These are phyloP conservation scores for Hygrophila difformis DNA, from an alignment of 257 asterid species.

Conservation along the genomic window DNA sequence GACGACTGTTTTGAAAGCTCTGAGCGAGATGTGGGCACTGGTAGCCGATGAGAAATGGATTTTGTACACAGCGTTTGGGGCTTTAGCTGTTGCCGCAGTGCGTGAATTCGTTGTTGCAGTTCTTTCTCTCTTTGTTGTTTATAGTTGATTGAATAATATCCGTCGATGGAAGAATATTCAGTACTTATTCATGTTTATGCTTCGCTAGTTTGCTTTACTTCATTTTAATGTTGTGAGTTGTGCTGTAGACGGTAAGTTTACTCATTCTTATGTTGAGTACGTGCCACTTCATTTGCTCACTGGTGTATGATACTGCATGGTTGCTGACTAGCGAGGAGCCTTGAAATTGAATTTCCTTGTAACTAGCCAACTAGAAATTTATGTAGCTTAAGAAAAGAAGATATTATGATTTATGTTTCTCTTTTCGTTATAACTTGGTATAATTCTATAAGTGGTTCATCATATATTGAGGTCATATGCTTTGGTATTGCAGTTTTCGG, in stretches of 20 bases:
- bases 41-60: conserved; percentile 39
- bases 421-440: neutral
- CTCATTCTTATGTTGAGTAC: neutral
- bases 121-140: neutral
- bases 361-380: neutral
- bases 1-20: conserved; percentile 26
- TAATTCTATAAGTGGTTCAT: neutral
- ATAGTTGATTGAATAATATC: conserved; percentile 1
- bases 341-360: neutral
- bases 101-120: conserved; percentile 7
- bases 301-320: neutral
- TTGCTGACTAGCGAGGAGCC: neutral
- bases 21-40: conserved; percentile 33
- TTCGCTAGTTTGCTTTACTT: neutral
- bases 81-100: conserved; percentile 41
- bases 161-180: no score
- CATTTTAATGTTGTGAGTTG: neutral
- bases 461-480: conserved; percentile 1
- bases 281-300: neutral
- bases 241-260: conserved; percentile 1
- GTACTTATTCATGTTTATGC: no score
- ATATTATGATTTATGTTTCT: neutral
- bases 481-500: conserved; percentile 27
- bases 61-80: conserved; percentile 31
- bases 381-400: neutral